phyloP scores from a whole-genome alignment of 116 monocot genomes.

The Phalaenopsis hybrid region DNA sequence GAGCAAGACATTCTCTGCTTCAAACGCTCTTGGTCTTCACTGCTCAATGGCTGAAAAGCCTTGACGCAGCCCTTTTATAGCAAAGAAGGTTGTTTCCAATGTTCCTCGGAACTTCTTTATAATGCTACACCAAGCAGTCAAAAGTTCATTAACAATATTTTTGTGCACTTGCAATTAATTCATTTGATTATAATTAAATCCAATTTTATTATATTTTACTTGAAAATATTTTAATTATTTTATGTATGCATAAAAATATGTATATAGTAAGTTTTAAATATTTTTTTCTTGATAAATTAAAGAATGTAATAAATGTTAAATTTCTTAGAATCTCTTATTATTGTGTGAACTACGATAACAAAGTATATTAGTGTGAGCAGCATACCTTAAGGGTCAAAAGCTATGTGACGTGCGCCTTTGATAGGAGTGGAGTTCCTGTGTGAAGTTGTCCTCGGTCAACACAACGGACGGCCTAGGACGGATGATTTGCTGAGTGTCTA shows the following conservation, averaged over 20 bases:
- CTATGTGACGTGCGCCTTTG: background rate
- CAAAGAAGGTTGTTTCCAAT: background rate
- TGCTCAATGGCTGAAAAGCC: background rate
- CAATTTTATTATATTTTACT: too few relatives aligned
- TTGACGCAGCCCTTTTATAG: background rate
- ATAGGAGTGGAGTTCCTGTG: background rate
- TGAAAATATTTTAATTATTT: too few relatives aligned
- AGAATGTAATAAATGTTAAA: too few relatives aligned
- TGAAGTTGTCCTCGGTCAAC: background rate
- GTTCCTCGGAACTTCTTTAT: background rate
- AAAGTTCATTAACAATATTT: too few relatives aligned
- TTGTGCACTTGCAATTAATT: too few relatives aligned
- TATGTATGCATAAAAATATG: too few relatives aligned
- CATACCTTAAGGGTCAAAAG: background rate
- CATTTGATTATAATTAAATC: too few relatives aligned
- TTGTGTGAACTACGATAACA: background rate
- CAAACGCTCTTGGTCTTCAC: background rate
- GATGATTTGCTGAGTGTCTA: too few relatives aligned
- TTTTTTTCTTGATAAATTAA: too few relatives aligned
- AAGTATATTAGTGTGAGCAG: background rate
- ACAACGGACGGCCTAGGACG: too few relatives aligned
- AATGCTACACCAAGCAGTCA: background rate
- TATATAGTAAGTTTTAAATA: too few relatives aligned
- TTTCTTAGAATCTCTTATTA: too few relatives aligned
- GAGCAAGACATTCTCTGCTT: conserved; percentile 29